Conservation (phyloP, 2,329 filamentous ascomycete species). For the Trichoderma cornu-damae region DNA sequence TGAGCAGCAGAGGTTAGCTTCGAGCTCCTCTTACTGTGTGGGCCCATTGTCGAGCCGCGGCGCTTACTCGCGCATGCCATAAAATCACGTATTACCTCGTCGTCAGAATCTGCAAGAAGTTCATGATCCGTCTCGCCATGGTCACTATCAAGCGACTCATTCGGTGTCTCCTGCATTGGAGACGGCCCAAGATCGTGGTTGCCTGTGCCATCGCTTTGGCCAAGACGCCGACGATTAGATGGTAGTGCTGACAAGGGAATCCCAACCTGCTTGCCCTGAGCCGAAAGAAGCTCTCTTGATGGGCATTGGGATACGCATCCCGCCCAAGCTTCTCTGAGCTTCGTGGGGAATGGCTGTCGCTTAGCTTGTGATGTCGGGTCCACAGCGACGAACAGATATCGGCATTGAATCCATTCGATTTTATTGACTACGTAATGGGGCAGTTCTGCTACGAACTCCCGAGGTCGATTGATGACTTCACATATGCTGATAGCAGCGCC, state of each 20-base stretch:
- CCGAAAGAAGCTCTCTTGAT: slow-evolving; percentile 16
- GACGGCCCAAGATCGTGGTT: background rate
- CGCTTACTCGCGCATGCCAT: background rate
- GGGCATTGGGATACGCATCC: slow-evolving; percentile 30
- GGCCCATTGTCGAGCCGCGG: slow-evolving; percentile 4
- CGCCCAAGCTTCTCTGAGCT: background rate
- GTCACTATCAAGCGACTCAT: slow-evolving; percentile 2
- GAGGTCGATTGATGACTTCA: slow-evolving; percentile 77
- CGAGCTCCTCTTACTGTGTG: background rate
- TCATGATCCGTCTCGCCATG: slow-evolving; percentile 22
- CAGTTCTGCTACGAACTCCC: slow-evolving; percentile 49
- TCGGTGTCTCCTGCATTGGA: background rate
- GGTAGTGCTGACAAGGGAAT: slow-evolving; percentile 30
- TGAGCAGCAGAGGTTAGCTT: slow-evolving; percentile 20
- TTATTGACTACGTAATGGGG: slow-evolving; percentile 70
- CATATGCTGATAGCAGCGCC: slow-evolving; percentile 64
- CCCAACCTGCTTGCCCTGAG: background rate
- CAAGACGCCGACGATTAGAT: background rate
- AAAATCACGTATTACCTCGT: background rate
- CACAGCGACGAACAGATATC: slow-evolving; percentile 64
- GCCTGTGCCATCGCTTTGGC: background rate
- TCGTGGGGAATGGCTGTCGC: slow-evolving; percentile 18
- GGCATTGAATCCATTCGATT: slow-evolving; percentile 82
- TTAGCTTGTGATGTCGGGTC: slow-evolving; percentile 14
- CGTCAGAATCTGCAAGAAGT: slow-evolving; percentile 25